Base-by-base conservation (phyloP, 345 rosid species). In the Gossypium arboreum region DNA sequence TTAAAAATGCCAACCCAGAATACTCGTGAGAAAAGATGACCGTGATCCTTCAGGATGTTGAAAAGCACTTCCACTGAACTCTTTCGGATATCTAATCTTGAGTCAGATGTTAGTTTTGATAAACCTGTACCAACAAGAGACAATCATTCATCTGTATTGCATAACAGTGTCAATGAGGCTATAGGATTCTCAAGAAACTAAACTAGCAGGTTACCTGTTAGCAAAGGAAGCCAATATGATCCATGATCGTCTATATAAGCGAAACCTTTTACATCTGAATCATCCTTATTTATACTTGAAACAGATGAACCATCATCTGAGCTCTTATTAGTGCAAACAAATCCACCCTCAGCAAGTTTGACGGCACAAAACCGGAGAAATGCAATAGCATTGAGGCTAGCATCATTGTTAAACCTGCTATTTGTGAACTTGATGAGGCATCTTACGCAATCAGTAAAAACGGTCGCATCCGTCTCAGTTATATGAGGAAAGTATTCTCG, bases 361-460 rank as follows among this genome's bases (percentile, higher is more conserved):
- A 92, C 85, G 62, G 97, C 98, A 85, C 97, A 94, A 80, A 91
- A 92, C 62, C 97, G 97, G 73, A 94, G 94, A 88, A 94, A 92
- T 65, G 97, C 98, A 71, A 94, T 94, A 44, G 98, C 97, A 88
- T 94, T 92, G 81, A 92, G 92, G 87, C 97, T 89, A 51, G 92
- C 97, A 82, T 94, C 98, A 75, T 86, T 87, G 84, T 92, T 88
- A 83, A 94, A 92, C 76, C 86, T 84, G 85, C 97, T 92, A 43
- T 88, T 94, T 16, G 98, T 94, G 88, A 94, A 94, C 81, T 97
- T 87, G 60, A 89, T 84, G 61, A 94, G 98, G 87, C 98, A 94
- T 83, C 86, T 88, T 79, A 94, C 98, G 78, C 98, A 94, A 77
- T 92, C 97, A 11, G 98, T 94, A 81, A 94, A 94, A 65, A 89